A percentile compares a stretch with the other conserved stretches of the same genome.
phyloP scores from a whole-genome alignment of 2,329 filamentous ascomycete species.

The Fusarium denticulatum region DNA sequence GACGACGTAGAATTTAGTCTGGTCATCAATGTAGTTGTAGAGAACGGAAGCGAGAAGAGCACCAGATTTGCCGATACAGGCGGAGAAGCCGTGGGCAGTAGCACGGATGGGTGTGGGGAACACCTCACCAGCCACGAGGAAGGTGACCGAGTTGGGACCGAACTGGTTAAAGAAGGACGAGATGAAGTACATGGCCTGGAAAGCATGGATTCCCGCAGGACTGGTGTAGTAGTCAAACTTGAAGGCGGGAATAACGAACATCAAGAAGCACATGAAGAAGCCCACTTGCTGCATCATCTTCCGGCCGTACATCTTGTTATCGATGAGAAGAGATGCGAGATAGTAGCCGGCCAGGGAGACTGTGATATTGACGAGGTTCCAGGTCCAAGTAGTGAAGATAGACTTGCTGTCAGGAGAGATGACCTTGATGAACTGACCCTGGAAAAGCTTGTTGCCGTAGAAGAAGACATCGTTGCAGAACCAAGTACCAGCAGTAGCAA shows the following conservation, averaged over 20 bases:
- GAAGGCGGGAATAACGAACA: slow-evolving; percentile 93
- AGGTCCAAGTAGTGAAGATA: slow-evolving; percentile 88
- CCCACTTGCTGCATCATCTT: slow-evolving; percentile 97
- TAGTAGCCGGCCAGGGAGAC: slow-evolving; percentile 92
- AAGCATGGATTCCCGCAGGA: slow-evolving; percentile 77
- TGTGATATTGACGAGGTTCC: slow-evolving; percentile 90
- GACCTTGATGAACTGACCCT: slow-evolving; percentile 86
- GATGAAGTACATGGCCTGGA: slow-evolving; percentile 98
- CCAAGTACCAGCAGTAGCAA: slow-evolving; percentile 90
- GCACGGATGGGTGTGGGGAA: slow-evolving; percentile 94
- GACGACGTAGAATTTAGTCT: slow-evolving; percentile 89
- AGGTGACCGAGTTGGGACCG: slow-evolving; percentile 94
- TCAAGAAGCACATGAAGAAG: slow-evolving; percentile 91
- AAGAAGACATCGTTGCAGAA: slow-evolving; percentile 99
- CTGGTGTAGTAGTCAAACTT: slow-evolving; percentile 84
- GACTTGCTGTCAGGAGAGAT: slow-evolving; percentile 75
- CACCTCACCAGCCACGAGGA: slow-evolving; percentile 96
- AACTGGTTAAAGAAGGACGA: slow-evolving; percentile 99
- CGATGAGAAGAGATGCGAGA: slow-evolving; percentile 85
- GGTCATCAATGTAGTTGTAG: slow-evolving; percentile 92
- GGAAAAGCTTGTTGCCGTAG: slow-evolving; percentile 99
- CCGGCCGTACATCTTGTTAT: slow-evolving; percentile 96
- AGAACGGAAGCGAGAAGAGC: slow-evolving; percentile 87
- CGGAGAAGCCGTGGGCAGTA: slow-evolving; percentile 94
- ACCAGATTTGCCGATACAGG: slow-evolving; percentile 87